These are phyloP conservation scores for Microbotryum saponariae DNA, from an alignment of 1,284 basidiomycete genomes.

Conservation along the genomic window DNA sequence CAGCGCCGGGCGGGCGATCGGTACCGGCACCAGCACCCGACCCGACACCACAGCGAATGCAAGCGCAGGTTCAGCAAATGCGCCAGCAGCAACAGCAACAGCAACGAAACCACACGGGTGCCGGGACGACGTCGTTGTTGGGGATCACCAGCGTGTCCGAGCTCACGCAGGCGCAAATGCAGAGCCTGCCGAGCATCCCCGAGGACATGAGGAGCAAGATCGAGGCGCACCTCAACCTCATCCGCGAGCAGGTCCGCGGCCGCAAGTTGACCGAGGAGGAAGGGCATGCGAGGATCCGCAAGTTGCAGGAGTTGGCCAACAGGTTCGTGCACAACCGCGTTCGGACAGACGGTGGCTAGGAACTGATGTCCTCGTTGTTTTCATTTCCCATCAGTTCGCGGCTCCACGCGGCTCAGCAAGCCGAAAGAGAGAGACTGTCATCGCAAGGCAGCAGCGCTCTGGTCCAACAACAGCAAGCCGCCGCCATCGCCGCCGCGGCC, in stretches of 20 bases:
- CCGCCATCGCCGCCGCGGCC: neutral
- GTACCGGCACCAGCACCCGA: neutral
- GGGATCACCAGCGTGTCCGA: neutral
- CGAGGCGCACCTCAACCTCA: constrained; percentile 11
- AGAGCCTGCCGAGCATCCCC: constrained; percentile 19
- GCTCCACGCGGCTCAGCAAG: constrained; percentile 6
- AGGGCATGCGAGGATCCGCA: constrained; percentile 14
- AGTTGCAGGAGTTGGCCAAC: constrained; percentile 26
- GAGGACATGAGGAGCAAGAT: constrained; percentile 22
- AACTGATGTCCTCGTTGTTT: too few species aligned
- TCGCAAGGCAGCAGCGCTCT: neutral
- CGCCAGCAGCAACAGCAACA: constrained; percentile 1
- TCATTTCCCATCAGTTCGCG: neutral
- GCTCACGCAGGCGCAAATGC: constrained; percentile 10
- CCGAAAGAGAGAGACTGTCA: neutral
- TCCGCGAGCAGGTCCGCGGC: constrained; percentile 7
- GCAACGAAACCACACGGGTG: neutral
- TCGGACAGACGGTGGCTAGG: too few species aligned
- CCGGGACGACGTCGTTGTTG: too few species aligned
- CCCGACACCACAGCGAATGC: neutral
- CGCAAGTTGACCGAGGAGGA: constrained; percentile 18
- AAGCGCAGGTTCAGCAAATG: neutral
- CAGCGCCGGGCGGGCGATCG: neutral
- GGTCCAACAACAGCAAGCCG: neutral
- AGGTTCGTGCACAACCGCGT: constrained; percentile 3